Percentiles rank a stretch among this genome's conserved stretches.
Evolutionary conservation across 169 alveolate genomes (phyloP).

Genomic region (Plasmodium cynomolgi): DNA sequence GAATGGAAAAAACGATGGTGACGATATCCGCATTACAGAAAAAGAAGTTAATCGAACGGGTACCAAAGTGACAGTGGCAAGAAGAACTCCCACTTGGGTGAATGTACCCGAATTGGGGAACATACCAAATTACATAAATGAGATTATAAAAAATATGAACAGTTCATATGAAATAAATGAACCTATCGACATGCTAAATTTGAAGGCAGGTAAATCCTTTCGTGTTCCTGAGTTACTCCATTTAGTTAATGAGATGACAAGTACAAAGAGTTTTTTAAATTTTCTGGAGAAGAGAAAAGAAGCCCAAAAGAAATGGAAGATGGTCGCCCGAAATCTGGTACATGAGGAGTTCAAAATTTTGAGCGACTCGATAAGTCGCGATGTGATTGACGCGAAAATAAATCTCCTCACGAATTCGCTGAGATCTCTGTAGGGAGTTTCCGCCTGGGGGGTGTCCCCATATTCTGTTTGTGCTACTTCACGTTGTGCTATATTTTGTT

Average conservation of each 20-base stretch:
- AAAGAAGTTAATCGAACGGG: not conserved
- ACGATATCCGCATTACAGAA: not conserved
- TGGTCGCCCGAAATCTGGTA: constrained; percentile 27
- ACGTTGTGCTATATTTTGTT: not conserved
- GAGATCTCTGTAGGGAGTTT: constrained; percentile 3
- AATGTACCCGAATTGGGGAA: not conserved
- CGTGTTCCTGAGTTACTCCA: constrained; percentile 16
- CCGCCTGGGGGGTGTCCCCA: not conserved
- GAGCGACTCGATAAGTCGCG: constrained; percentile 13
- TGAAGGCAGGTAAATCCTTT: constrained; percentile 45
- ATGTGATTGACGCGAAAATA: constrained; percentile 44
- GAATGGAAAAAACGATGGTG: not conserved
- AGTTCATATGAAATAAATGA: constrained; percentile 59
- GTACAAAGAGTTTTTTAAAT: constrained; percentile 25
- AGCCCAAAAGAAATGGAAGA: constrained; percentile 56
- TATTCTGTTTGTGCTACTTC: not conserved
- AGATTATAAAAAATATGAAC: constrained; percentile 69
- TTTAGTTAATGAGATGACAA: constrained; percentile 1
- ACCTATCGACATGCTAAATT: constrained; percentile 39
- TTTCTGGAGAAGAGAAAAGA: constrained; percentile 46
- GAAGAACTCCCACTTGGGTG: not conserved
- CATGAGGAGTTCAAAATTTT: constrained; percentile 32
- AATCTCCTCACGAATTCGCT: constrained; percentile 11
- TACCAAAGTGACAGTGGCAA: not conserved
- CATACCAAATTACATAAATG: constrained; percentile 29